Base-by-base conservation (phyloP, 768 basidiomycete species). In the Panaeolus cyanescens region DNA sequence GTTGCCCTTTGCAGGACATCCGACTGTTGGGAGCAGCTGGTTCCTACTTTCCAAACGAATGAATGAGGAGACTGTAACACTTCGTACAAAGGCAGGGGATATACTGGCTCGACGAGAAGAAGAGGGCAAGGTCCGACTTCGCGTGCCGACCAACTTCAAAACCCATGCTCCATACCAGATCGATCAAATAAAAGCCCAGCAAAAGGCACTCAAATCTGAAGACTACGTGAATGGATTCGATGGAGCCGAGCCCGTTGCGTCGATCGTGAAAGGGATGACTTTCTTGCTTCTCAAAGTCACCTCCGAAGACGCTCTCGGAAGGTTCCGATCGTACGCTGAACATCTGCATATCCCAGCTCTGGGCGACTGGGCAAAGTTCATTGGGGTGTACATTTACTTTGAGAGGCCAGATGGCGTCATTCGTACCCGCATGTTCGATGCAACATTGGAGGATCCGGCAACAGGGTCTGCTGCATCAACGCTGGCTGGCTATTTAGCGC, bases 261-360 rank as follows among this genome's bases (percentile, higher is more conserved):
- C 80, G 7, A 75, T 82, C 53, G 81, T 83, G 8, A 80, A 79
- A 63, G 80, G 80, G 6, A 81, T 83, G 77, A 77, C 77, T 0
- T 82, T 80, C 62, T 56, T 81, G 10, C 68, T 82, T 1, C 59
- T 82, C 13, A 66, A 74, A 55, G 64, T 82, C 7, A 65, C 71
- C 0, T 79, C 77, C 1, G 75, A 77, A 54, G 75, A 78, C 19
- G 78, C 78, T 9, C 67, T 83, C 10, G 68, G 62, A 19, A 70
- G 69, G 7, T 19, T 80, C 34, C 70, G 73, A 59, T 67, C 70
- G 0, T 68, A 69, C 15, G 62, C 72, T 0, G 66, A 68, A 34
- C 66, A 68, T 8, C 42, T 78, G 17, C 19, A 53, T 1, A 63
- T 73, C 0, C 70, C 74, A 1, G 66, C 68, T 42, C 61, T 80